Base-by-base conservation (phyloP, 176 grass and related monocot species). In the Hordeum marinum region DNA sequence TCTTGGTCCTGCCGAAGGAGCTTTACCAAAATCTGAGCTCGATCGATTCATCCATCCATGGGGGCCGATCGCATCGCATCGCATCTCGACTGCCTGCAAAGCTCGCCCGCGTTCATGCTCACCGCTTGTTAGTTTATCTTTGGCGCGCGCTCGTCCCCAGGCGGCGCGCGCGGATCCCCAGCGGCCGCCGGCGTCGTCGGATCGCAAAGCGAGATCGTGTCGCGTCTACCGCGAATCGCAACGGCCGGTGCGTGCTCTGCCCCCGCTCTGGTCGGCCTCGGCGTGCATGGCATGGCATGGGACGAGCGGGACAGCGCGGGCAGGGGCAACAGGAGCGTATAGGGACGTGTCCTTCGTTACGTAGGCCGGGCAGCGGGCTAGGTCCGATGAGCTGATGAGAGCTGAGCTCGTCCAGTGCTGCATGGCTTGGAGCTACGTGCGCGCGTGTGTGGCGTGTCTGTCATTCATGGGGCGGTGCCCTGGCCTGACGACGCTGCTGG, bases 21-120 rank as follows among this genome's bases (percentile, higher is more conserved):
- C 85, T 91, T 91, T 91, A 87, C 81, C 78, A 90, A 89, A 93
- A 90, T 78, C 62, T 76, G 93, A 84, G 86, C 83, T 86, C 78
- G 88, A 89, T 92, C 88, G 69, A 93, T 81, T 37, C 46, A 70
- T 9, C 29, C 15, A 69, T 20, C 31, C 66, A 69, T 69, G 31
- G 64, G 8, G 46, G 5, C 40, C 45, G 45, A 48, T 46, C 5
- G 6, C 23, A 97, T 90, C 62, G 86, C 81, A 35, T 74, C 79
- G 83, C 88, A 54, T 43, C 79, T 73, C 75, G 58, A 74, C 54
- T 2, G 54, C 54, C 86, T 90, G 76, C 87, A 93, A 96, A 96
- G 89, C 82, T 72, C 79, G 17, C 70, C 63, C 23, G 43, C 41
- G 63, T 11, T 72, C 39, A 26, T 31, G 71, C 10, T 64, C 36